Base-by-base conservation (phyloP, 257 asterid species). In the Plantago major region DNA sequence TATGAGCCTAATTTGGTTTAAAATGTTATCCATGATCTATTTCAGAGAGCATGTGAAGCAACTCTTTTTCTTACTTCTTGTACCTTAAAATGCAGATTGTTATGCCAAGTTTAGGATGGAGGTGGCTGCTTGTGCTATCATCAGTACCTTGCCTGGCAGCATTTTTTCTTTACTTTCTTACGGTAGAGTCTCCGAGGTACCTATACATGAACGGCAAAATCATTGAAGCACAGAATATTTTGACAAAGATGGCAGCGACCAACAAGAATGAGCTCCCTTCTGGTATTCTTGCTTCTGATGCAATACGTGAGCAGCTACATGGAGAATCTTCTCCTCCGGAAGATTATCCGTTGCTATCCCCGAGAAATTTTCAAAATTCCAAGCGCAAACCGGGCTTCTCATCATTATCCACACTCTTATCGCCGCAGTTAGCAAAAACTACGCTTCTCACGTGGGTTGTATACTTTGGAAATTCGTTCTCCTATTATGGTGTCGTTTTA, bases 71-170 rank as follows among this genome's bases (percentile, higher is more conserved):
- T 22, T 56, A n/a, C n/a, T 14, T 18, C 17, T 38, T 13, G 48
- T 48, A 15, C 49, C 11, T 28, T 67, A 63, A 60, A 13, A n/a
- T 50, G 42, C 75, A 87, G 96, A 72, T 82, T 45, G 46, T 82
- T 44, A 75, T 87, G 85, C 90, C 94, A 30, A 72, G 66, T 46
- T 63, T 84, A 33, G 89, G 94, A 64, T 87, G 96, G 96, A 84
- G 96, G 60, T 87, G 94, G 94, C 73, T 87, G 73, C 88, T 87
- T 70, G 81, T 73, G 14, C 67, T 87, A 58, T 87, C 94, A 40
- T 84, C 96, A 7, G 46, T 75, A 44, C 90, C 96, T 55, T 76
- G 88, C 72, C 73, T 81, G 59, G 75, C 71, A 16, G 85, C 90
- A 44, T 64, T 87, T 63, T 7, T 78, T 54, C 78, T 87, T 44